Percentiles rank a stretch among this genome's conserved stretches.
phyloP scores from a whole-genome alignment of 1,139 yeast genomes.

The Kodamaea sp. region DNA sequence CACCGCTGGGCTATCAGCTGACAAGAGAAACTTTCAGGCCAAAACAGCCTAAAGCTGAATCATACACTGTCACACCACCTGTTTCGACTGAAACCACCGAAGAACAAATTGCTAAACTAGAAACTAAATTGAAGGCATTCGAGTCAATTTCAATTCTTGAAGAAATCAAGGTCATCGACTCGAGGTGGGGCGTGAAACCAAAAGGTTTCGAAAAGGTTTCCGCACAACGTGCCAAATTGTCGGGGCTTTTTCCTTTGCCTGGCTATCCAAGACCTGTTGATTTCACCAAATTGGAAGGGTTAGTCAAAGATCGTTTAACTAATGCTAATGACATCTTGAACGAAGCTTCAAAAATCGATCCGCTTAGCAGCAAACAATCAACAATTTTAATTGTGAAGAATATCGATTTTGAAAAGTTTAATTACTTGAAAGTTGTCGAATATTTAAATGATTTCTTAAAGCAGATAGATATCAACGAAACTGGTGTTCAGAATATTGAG shows the following conservation, averaged over 20 bases:
- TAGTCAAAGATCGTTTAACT: slow-evolving; percentile 35
- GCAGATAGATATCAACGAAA: slow-evolving; percentile 32
- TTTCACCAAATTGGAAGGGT: slow-evolving; percentile 51
- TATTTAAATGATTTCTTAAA: slow-evolving; percentile 41
- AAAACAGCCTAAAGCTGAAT: neutral
- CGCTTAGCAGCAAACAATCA: slow-evolving; percentile 49
- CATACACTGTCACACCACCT: neutral
- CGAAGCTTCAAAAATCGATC: slow-evolving; percentile 45
- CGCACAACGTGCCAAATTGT: slow-evolving; percentile 75
- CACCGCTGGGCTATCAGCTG: too few species aligned
- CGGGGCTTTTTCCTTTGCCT: slow-evolving; percentile 78
- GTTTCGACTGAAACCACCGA: slow-evolving; percentile 10
- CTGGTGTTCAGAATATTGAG: slow-evolving; percentile 29
- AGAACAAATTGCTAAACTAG: slow-evolving; percentile 19
- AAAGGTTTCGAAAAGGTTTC: slow-evolving; percentile 72
- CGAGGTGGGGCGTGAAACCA: slow-evolving; percentile 76
- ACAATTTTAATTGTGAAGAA: slow-evolving; percentile 48
- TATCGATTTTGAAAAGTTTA: slow-evolving; percentile 40
- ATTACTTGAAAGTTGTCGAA: slow-evolving; percentile 39
- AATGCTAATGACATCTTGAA: slow-evolving; percentile 39
- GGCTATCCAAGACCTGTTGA: slow-evolving; percentile 62
- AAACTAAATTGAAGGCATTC: slow-evolving; percentile 21
- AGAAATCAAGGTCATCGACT: slow-evolving; percentile 39
- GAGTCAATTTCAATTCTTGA: slow-evolving; percentile 24
- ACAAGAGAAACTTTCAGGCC: too few species aligned